These are phyloP conservation scores for Epichloe coenophiala DNA, from an alignment of 2,329 filamentous ascomycete genomes.

Conservation along the genomic window DNA sequence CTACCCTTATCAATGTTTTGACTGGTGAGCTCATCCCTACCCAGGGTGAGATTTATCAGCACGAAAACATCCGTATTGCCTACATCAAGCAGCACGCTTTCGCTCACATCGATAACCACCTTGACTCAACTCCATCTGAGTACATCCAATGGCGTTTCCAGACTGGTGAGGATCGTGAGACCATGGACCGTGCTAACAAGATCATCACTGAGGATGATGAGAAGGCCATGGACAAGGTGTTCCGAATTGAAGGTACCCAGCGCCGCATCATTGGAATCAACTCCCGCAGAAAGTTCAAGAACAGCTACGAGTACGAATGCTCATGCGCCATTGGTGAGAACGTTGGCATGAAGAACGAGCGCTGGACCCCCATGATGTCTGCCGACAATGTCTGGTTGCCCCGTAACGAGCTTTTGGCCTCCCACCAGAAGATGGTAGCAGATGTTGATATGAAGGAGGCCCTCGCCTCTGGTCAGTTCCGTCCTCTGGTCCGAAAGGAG, in stretches of 20 bases:
- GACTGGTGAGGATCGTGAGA: constrained; percentile 99
- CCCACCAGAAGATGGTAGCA: constrained; percentile 97
- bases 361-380: constrained; percentile 95
- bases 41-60: constrained; percentile 91
- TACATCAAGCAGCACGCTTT: constrained; percentile 99
- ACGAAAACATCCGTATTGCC: constrained; percentile 99
- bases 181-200: constrained; percentile 99
- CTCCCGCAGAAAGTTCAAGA: constrained; percentile 99
- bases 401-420: constrained; percentile 82
- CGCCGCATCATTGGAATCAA: constrained; percentile 93
- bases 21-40: constrained; percentile 98
- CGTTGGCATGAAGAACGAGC: constrained; percentile 95
- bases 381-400: constrained; percentile 97
- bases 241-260: constrained; percentile 75
- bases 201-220: constrained; percentile 97
- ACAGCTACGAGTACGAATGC: constrained; percentile 99
- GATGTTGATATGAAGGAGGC: constrained; percentile 99
- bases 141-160: constrained; percentile 99
- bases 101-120: constrained; percentile 97
- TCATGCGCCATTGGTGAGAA: constrained; percentile 97
- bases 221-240: constrained; percentile 99
- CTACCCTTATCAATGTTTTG: constrained; percentile 95
- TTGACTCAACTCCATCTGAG: constrained; percentile 95
- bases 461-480: constrained; percentile 73
- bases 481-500: constrained; percentile 79